Evolutionary conservation across 2,329 filamentous ascomycete genomes (phyloP).

Genomic region (Phaeoacremonium minimum): DNA sequence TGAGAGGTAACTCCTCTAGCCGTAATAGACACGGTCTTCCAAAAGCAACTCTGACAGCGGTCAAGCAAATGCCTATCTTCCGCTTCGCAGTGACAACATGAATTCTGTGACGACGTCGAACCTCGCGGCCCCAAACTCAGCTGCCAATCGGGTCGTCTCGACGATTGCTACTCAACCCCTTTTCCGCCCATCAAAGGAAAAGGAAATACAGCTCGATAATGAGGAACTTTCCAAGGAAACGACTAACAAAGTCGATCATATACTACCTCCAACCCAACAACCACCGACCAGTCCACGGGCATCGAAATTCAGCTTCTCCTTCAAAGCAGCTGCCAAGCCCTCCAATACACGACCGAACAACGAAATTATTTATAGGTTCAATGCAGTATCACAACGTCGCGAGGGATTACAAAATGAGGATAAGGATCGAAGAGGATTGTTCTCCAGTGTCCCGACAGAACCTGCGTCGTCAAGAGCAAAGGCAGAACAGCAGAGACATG

Average conservation of each 20-base stretch:
- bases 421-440: constrained; percentile 16
- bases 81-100: no score
- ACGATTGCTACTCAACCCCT: constrained; percentile 21
- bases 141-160: constrained; percentile 22
- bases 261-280: constrained; percentile 51
- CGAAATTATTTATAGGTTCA: constrained; percentile 66
- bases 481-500: constrained; percentile 10
- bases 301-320: constrained; percentile 87
- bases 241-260: constrained; percentile 40
- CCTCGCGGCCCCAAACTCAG: constrained; percentile 21
- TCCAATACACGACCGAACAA: constrained; percentile 54
- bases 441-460: constrained; percentile 41
- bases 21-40: no score
- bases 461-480: constrained; percentile 42
- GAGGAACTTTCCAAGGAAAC: constrained; percentile 57
- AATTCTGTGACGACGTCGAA: constrained; percentile 44
- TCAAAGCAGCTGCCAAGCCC: constrained; percentile 69
- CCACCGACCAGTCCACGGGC: constrained; percentile 49
- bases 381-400: constrained; percentile 53
- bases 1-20: constrained; percentile 61
- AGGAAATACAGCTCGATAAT: constrained; percentile 55
- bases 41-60: no score
- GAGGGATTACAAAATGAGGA: constrained; percentile 17
- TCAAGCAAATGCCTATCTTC: no score
- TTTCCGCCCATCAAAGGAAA: constrained; percentile 61